phyloP scores from a whole-genome alignment of 495 filamentous ascomycete genomes.

The Halenospora varia region DNA sequence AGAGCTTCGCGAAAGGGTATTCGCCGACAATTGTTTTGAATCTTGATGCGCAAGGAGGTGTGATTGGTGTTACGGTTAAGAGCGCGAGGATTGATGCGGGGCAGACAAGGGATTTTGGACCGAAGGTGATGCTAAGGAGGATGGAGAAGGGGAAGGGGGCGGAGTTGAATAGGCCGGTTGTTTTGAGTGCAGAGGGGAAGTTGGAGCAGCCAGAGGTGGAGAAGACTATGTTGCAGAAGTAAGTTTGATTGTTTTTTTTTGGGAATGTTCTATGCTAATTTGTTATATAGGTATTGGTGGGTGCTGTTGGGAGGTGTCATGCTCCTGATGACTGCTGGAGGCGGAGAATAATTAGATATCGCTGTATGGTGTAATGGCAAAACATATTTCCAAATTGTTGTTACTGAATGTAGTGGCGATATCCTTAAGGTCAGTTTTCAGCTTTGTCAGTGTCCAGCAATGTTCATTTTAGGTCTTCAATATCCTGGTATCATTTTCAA shows the following conservation, averaged over 20 bases:
- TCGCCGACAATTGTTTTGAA: constrained; percentile 43
- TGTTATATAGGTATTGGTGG: constrained; percentile 44
- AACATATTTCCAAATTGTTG: too few relatives aligned
- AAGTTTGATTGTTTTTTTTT: constrained; percentile 29
- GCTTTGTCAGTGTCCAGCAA: too few relatives aligned
- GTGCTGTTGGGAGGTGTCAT: constrained; percentile 27
- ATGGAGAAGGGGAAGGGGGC: constrained; percentile 47
- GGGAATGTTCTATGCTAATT: background rate
- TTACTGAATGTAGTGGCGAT: too few relatives aligned
- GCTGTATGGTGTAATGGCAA: too few relatives aligned
- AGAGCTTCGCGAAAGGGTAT: constrained; percentile 51
- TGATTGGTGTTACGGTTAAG: constrained; percentile 36
- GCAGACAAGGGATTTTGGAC: constrained; percentile 51
- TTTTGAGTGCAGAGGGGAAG: constrained; percentile 58
- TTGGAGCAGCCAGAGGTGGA: constrained; percentile 46
- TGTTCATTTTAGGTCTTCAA: too few relatives aligned
- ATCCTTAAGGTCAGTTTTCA: too few relatives aligned
- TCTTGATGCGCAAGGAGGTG: constrained; percentile 34
- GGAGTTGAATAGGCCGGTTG: constrained; percentile 60
- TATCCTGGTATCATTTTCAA: too few relatives aligned
- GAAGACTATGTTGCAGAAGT: constrained; percentile 73
- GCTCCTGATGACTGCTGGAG: constrained; percentile 35
- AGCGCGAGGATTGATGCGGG: constrained; percentile 50
- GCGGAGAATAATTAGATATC: constrained; percentile 26
- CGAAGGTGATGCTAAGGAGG: constrained; percentile 47